phyloP scores from a whole-genome alignment of 805 yeast species.

The Cyberlindnera saturnus region DNA sequence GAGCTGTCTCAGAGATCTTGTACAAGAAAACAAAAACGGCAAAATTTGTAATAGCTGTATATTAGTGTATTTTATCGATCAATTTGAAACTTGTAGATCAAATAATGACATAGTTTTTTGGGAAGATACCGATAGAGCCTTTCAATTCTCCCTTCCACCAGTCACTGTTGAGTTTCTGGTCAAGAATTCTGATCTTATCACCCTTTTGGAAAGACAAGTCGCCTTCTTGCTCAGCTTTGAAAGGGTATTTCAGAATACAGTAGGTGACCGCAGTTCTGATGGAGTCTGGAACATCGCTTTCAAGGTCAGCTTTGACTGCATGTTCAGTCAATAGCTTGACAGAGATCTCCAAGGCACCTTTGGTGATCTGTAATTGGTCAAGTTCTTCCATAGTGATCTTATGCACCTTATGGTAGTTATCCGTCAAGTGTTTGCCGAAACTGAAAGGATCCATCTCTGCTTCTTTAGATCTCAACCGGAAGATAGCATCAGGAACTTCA shows the following conservation, averaged over 20 bases:
- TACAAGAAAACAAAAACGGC: too few relatives aligned
- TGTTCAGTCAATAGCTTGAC: neutral
- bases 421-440: constrained; percentile 5
- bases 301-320: neutral
- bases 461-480: constrained; percentile 10
- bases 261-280: constrained; percentile 8
- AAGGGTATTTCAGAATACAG: constrained; percentile 38
- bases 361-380: constrained; percentile 4
- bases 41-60: neutral
- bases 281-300: neutral
- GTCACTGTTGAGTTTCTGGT: constrained; percentile 10
- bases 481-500: constrained; percentile 6
- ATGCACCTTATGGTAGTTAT: constrained; percentile 3
- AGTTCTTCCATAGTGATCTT: neutral
- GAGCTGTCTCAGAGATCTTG: too few relatives aligned
- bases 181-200: constrained; percentile 35
- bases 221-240: constrained; percentile 28
- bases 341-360: constrained; percentile 6
- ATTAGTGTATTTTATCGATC: neutral
- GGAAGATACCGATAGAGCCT: constrained; percentile 18
- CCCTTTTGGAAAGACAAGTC: constrained; percentile 41
- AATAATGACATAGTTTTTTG: constrained; percentile 15
- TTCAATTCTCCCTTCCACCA: constrained; percentile 23
- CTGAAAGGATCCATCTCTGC: neutral
- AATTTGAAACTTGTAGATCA: too few relatives aligned